These are phyloP conservation scores for Teunomyces barrocoloradensis DNA, from an alignment of 805 yeast genomes.

Conservation along the genomic window DNA sequence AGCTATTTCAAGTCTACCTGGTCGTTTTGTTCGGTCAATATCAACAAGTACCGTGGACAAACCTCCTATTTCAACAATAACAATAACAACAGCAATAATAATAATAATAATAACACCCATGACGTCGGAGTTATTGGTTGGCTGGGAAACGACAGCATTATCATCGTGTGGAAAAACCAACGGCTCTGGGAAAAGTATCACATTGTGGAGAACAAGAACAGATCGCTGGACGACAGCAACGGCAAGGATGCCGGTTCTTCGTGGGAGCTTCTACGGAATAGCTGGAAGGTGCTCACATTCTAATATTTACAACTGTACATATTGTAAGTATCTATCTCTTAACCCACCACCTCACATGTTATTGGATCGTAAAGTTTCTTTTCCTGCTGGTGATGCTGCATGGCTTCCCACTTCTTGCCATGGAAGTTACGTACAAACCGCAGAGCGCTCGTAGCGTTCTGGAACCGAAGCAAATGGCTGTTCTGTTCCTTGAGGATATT, in stretches of 20 bases:
- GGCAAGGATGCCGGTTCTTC: constrained; percentile 19
- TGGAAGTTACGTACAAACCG: constrained; percentile 54
- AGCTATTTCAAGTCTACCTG: constrained; percentile 80
- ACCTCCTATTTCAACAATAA: background rate
- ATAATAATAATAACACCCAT: background rate
- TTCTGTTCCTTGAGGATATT: constrained; percentile 28
- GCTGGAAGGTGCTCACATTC: constrained; percentile 63
- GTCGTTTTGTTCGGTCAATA: constrained; percentile 78
- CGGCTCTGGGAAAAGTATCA: constrained; percentile 86
- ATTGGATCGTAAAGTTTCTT: constrained; percentile 35
- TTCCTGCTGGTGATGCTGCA: constrained; percentile 20
- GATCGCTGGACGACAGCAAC: constrained; percentile 5
- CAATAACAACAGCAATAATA: background rate
- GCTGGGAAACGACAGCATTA: constrained; percentile 70
- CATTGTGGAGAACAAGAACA: constrained; percentile 50
- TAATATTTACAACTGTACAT: constrained; percentile 14
- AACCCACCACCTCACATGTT: constrained; percentile 34
- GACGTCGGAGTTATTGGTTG: constrained; percentile 56
- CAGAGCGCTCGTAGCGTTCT: constrained; percentile 42
- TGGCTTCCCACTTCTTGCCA: constrained; percentile 43
- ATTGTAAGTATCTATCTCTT: background rate
- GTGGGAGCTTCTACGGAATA: constrained; percentile 63
- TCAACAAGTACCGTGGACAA: constrained; percentile 37
- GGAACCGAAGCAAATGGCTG: constrained; percentile 42
- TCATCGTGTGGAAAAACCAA: constrained; percentile 70